A percentile compares a stretch with the other conserved stretches of the same genome.
Evolutionary conservation across 2,329 filamentous ascomycete species (phyloP).

Genomic region (Hypoxylon sp.): DNA sequence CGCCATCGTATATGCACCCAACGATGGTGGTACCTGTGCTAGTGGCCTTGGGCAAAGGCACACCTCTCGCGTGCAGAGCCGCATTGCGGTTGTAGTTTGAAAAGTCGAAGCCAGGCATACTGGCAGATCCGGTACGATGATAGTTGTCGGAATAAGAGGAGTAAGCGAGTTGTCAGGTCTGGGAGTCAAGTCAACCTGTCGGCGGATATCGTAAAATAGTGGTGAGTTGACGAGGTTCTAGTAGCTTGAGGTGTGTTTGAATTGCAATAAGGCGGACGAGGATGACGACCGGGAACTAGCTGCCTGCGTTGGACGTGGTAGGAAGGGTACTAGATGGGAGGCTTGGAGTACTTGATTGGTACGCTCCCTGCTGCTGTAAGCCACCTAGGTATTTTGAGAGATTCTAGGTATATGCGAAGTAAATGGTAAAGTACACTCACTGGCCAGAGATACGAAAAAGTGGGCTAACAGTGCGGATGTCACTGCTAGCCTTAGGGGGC

Average conservation of each 20-base stretch:
- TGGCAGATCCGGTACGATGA: slow-evolving; percentile 50
- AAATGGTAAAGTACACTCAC: slow-evolving; percentile 2
- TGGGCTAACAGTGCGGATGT: no score
- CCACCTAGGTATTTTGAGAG: not conserved
- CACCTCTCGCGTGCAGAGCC: slow-evolving; percentile 91
- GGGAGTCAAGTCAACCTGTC: slow-evolving; percentile 4
- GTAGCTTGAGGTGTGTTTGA: slow-evolving; percentile 25
- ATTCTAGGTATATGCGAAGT: not conserved
- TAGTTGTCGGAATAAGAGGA: not conserved
- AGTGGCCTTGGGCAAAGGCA: slow-evolving; percentile 95
- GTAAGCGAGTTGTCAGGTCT: not conserved
- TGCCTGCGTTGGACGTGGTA: slow-evolving; percentile 39
- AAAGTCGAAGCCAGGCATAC: slow-evolving; percentile 98
- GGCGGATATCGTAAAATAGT: slow-evolving; percentile 1
- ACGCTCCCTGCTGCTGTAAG: not conserved
- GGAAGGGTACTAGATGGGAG: not conserved
- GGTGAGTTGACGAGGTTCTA: slow-evolving; percentile 5
- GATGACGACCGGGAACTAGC: slow-evolving; percentile 49
- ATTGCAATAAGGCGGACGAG: slow-evolving; percentile 39
- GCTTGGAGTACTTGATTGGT: not conserved
- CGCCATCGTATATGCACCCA: slow-evolving; percentile 94
- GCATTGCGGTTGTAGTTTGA: slow-evolving; percentile 99
- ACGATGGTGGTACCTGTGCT: slow-evolving; percentile 99
- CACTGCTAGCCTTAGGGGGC: no score
- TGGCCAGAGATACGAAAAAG: not conserved